phyloP scores from a whole-genome alignment of 495 filamentous ascomycete genomes.

The Daldinia childiae region DNA sequence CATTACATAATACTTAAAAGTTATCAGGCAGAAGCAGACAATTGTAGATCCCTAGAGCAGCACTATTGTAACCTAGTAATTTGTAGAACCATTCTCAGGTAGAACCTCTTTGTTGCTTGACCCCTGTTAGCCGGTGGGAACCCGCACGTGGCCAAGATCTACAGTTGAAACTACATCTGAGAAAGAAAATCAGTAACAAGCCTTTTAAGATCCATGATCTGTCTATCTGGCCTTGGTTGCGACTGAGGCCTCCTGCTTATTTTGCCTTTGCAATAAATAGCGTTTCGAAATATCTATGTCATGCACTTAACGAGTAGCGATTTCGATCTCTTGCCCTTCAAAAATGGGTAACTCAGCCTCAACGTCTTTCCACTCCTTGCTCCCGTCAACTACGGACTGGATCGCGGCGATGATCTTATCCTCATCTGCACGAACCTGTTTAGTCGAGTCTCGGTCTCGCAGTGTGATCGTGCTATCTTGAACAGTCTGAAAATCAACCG shows the following conservation, averaged over 20 bases:
- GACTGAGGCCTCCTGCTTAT: conserved; percentile 23
- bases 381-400: conserved; percentile 63
- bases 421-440: conserved; percentile 73
- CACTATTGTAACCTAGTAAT: not conserved
- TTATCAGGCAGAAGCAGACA: not conserved
- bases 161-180: conserved; percentile 32
- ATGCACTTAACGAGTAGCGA: conserved; percentile 35
- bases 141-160: conserved; percentile 25
- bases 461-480: conserved; percentile 77
- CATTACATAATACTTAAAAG: not conserved
- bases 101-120: not conserved
- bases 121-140: conserved; percentile 6
- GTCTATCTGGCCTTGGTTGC: conserved; percentile 4
- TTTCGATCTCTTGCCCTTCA: conserved; percentile 63
- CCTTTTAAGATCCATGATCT: conserved; percentile 27
- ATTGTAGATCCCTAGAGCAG: conserved; percentile 2
- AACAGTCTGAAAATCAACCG: conserved; percentile 78
- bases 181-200: conserved; percentile 18
- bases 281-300: conserved; percentile 12
- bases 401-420: conserved; percentile 72
- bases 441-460: conserved; percentile 74
- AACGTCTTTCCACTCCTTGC: conserved; percentile 69
- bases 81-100: not conserved
- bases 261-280: conserved; percentile 3
- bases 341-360: conserved; percentile 68